Evolutionary conservation across 495 filamentous ascomycete species (phyloP).

Genomic region (Talaromyces liani): DNA sequence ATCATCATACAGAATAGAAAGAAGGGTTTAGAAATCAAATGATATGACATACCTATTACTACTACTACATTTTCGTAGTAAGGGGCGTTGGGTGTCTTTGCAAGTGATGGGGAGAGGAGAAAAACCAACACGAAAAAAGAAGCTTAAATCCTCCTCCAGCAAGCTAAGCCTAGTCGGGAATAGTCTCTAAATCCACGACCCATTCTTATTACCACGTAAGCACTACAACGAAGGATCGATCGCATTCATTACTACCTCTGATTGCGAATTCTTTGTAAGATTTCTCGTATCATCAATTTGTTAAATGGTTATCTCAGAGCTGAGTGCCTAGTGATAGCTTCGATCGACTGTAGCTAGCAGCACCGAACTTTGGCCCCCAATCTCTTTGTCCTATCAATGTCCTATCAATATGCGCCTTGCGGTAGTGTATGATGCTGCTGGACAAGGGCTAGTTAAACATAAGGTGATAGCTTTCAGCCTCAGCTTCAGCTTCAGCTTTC

Average conservation of each 20-base stretch:
- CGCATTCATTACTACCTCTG: no score
- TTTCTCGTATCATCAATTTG: neutral
- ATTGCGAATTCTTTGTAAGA: no score
- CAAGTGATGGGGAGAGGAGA: neutral
- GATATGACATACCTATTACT: neutral
- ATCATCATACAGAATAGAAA: conserved; percentile 29
- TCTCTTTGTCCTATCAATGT: neutral
- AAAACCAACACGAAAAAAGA: neutral
- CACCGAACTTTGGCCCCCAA: neutral
- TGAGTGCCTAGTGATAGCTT: neutral
- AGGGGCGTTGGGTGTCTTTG: neutral
- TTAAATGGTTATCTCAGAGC: neutral
- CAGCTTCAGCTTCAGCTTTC: neutral
- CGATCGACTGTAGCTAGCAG: neutral
- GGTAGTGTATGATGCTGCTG: neutral
- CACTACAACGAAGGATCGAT: neutral
- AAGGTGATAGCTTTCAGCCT: neutral
- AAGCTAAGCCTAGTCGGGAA: neutral
- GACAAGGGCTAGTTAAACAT: neutral
- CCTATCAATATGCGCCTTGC: neutral
- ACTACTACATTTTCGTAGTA: neutral
- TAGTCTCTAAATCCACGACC: neutral
- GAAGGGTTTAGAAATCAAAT: neutral
- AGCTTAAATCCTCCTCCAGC: neutral
- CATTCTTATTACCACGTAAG: neutral